Percentiles rank a stretch among this genome's conserved stretches.
These are phyloP conservation scores for Aspergillus brunneoviolaceus DNA, from an alignment of 2,329 filamentous ascomycete species.

Conservation along the genomic window DNA sequence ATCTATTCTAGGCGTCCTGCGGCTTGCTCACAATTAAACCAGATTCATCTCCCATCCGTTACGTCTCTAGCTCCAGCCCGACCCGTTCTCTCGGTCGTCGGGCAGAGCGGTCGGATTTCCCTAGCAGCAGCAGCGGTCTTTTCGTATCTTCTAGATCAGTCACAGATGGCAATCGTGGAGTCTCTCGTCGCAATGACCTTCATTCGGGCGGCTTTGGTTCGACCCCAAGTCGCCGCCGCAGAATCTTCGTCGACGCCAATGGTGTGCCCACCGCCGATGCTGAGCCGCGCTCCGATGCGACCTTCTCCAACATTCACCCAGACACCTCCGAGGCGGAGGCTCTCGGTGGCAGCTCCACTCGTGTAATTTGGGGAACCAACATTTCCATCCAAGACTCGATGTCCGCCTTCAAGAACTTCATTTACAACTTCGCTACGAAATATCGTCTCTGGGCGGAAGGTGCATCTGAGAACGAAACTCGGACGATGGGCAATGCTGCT, in stretches of 20 bases:
- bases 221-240: slow-evolving; percentile 54
- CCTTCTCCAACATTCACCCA: slow-evolving; percentile 69
- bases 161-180: slow-evolving; percentile 50
- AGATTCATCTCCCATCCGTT: slow-evolving; percentile 93
- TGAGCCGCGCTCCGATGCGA: slow-evolving; percentile 57
- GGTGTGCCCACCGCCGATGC: slow-evolving; percentile 57
- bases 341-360: slow-evolving; percentile 76
- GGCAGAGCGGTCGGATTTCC: slow-evolving; percentile 66
- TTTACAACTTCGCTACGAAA: slow-evolving; percentile 87
- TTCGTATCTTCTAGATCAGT: slow-evolving; percentile 68
- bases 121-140: slow-evolving; percentile 80
- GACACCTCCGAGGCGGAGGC: slow-evolving; percentile 89
- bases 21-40: slow-evolving; percentile 7
- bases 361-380: slow-evolving; percentile 95
- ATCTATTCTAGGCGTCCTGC: background rate
- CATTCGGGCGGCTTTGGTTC: slow-evolving; percentile 70
- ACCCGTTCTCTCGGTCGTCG: slow-evolving; percentile 57
- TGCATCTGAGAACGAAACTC: slow-evolving; percentile 72
- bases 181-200: slow-evolving; percentile 77
- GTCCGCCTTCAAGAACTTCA: slow-evolving; percentile 83
- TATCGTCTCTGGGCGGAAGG: slow-evolving; percentile 91
- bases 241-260: slow-evolving; percentile 64
- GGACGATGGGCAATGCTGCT: slow-evolving; percentile 65
- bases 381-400: slow-evolving; percentile 90
- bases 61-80: slow-evolving; percentile 86